A percentile compares a stretch with the other conserved stretches of the same genome.
phyloP scores from a whole-genome alignment of 1,284 basidiomycete species.

The Cryptococcus neoformans region DNA sequence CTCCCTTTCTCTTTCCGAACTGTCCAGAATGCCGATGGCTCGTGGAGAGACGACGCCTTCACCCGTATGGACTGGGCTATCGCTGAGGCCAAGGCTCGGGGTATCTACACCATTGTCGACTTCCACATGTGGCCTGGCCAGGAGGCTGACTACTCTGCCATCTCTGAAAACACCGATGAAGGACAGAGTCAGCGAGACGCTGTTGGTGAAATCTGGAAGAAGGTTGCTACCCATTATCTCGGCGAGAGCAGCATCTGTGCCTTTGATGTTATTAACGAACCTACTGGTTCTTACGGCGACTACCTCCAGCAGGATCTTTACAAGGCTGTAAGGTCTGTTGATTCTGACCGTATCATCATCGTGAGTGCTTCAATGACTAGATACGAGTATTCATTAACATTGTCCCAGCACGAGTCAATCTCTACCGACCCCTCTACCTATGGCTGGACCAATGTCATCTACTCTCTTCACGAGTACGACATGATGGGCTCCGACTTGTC shows the following conservation, averaged over 20 bases:
- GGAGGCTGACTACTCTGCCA: slow-evolving; percentile 30
- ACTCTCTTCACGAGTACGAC: slow-evolving; percentile 37
- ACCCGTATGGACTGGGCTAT: slow-evolving; percentile 36
- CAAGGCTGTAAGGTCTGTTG: slow-evolving; percentile 31
- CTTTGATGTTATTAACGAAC: slow-evolving; percentile 40
- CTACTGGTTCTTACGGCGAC: slow-evolving; percentile 33
- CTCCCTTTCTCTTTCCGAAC: slow-evolving; percentile 36
- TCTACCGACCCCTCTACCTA: slow-evolving; percentile 25
- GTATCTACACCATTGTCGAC: slow-evolving; percentile 33
- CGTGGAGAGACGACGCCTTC: slow-evolving; percentile 28
- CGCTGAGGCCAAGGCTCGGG: slow-evolving; percentile 28
- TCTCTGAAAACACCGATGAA: slow-evolving; percentile 30
- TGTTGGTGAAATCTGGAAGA: slow-evolving; percentile 30
- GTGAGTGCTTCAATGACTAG: slow-evolving; percentile 9
- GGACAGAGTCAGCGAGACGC: slow-evolving; percentile 23
- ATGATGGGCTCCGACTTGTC: slow-evolving; percentile 26
- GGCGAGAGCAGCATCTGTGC: slow-evolving; percentile 31
- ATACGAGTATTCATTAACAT: slow-evolving; percentile 4
- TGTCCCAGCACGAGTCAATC: slow-evolving; percentile 27
- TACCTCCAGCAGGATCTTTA: slow-evolving; percentile 36
- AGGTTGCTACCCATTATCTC: slow-evolving; percentile 29
- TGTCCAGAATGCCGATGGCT: slow-evolving; percentile 25
- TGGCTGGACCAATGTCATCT: slow-evolving; percentile 40
- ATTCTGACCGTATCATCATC: slow-evolving; percentile 35
- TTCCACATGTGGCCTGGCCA: slow-evolving; percentile 42